Evolutionary conservation across 1,284 basidiomycete species (phyloP), one percentile per base, ranked within the genome.

Genomic region (Hemileia vastatrix): DNA sequence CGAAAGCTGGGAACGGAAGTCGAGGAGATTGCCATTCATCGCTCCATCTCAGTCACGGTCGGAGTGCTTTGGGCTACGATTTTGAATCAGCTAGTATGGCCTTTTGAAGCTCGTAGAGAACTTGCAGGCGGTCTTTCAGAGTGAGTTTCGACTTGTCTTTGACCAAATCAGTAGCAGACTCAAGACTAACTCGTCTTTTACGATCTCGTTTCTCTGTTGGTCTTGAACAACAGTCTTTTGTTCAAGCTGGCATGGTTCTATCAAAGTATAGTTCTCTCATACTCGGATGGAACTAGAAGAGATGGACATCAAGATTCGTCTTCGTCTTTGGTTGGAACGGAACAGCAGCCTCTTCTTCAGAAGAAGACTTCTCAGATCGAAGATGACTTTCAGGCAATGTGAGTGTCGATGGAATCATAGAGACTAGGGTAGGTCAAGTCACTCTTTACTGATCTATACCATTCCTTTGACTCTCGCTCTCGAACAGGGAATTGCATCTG

Each of bases 11-110:
- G 90, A 64, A 71, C 86, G 2, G 82, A 85, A 1, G 86, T 90
- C 0, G 72, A 85, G 36, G 77, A 83, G 44, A 84, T 95, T 53
- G 93, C 90, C 0, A 79, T 83, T 49, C 83, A 85, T 70, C 85
- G 93, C 57, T 86, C 86, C 0, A 72, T 86, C 2, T 83, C 90
- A 21, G 93, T 98, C n/a, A 86, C 83, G 0, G 81, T 83, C 4
- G 93, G 93, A 13, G 90, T 94, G 0, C 75, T 93, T 0, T 97
- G 89, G 87, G 92, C 91, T 0, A 83, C 85, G 2, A 76, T 95
- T 27, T 84, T 96, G 11, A 92, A 89, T 4, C 81, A 89, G 52
- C 86, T 87, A 67, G 90, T 92, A 85, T 97, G 93, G 92, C 93
- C 94, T 1, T 84, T 88, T 19, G 93, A 95, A 72, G 93, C 93